Conservation (phyloP, 1,284 basidiomycete species). For the Rhodotorula sp. region DNA sequence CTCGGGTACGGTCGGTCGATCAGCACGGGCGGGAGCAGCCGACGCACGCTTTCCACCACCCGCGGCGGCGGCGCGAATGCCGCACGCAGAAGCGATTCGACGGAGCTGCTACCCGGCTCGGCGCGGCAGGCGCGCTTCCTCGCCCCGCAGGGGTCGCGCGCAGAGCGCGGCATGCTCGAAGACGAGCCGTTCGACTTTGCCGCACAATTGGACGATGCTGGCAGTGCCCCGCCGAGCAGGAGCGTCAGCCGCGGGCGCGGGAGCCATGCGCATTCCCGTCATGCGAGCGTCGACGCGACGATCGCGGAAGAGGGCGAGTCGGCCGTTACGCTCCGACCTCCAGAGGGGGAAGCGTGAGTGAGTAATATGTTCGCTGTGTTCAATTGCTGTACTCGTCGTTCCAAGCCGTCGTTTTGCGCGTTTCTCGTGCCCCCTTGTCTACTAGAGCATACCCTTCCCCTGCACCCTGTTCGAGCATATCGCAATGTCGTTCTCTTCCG, state of each 20-base stretch:
- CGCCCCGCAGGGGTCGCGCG: neutral
- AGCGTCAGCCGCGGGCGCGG: neutral
- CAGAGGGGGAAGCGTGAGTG: neutral
- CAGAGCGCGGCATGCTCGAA: neutral
- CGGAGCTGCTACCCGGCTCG: constrained; percentile 10
- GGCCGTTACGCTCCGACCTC: constrained; percentile 2
- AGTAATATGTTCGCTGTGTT: too few relatives aligned
- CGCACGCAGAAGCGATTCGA: constrained; percentile 1
- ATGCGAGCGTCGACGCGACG: neutral
- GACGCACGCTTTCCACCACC: neutral
- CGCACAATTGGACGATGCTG: neutral
- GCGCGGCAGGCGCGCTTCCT: neutral
- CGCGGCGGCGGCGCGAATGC: neutral
- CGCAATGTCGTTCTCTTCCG: neutral
- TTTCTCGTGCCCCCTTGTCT: neutral
- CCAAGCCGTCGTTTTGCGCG: neutral
- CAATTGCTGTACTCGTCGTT: too few relatives aligned
- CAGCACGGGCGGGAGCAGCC: neutral
- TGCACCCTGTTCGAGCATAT: neutral
- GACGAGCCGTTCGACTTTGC: constrained; percentile 13
- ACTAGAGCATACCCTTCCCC: neutral
- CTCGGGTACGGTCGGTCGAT: constrained; percentile 8
- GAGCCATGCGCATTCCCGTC: neutral
- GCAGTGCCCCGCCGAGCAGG: neutral
- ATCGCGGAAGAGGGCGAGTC: constrained; percentile 28